These are phyloP conservation scores for Rhytidhysteron rufulum DNA, from an alignment of 2,329 filamentous ascomycete species.

Conservation along the genomic window DNA sequence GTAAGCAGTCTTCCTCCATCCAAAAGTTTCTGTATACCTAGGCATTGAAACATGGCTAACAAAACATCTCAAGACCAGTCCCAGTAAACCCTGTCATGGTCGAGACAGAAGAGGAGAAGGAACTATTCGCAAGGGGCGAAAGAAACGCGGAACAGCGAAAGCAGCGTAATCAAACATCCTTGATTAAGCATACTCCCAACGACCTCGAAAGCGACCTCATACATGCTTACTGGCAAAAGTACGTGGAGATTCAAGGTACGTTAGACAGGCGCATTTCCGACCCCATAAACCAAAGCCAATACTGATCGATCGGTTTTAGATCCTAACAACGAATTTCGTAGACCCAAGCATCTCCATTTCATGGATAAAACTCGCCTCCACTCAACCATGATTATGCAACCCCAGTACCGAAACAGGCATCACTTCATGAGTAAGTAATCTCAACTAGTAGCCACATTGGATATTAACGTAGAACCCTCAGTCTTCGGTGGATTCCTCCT, in stretches of 20 bases:
- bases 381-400: conserved; percentile 72
- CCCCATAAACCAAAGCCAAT: no score
- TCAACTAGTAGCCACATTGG: no score
- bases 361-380: conserved; percentile 63
- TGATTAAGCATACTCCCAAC: conserved; percentile 65
- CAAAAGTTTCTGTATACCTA: not conserved
- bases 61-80: conserved; percentile 51
- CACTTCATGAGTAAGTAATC: conserved; percentile 80
- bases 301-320: conserved; percentile 31
- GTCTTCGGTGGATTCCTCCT: conserved; percentile 73
- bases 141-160: conserved; percentile 66
- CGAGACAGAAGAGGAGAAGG: conserved; percentile 63
- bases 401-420: conserved; percentile 65
- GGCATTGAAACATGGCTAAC: conserved; percentile 3
- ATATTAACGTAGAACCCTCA: no score
- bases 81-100: conserved; percentile 58
- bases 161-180: conserved; percentile 54
- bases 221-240: conserved; percentile 68
- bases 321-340: conserved; percentile 50
- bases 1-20: conserved; percentile 20
- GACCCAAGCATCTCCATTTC: conserved; percentile 56
- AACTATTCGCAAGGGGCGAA: conserved; percentile 60
- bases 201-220: conserved; percentile 69
- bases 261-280: no score
- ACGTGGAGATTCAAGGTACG: conserved; percentile 59